Evolutionary conservation across 192 early-diverging fungal genomes (phyloP).

Genomic region (Podila epigama): DNA sequence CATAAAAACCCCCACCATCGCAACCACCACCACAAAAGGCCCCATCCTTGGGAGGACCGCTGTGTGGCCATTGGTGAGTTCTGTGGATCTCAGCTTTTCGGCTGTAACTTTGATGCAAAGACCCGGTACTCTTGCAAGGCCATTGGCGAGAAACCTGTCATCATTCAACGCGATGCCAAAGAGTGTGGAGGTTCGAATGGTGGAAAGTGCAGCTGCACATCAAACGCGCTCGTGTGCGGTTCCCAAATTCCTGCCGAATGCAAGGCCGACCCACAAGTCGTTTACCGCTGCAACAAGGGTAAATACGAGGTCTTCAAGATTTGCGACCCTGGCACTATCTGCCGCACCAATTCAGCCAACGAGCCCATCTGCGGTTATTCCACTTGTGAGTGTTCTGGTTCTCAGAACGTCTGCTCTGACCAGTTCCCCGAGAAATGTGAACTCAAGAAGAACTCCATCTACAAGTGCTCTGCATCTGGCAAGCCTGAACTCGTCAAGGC

Average conservation of each 20-base stretch:
- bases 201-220: background rate
- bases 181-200: background rate
- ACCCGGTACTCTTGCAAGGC: background rate
- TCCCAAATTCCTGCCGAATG: background rate
- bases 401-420: background rate
- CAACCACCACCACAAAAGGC: background rate
- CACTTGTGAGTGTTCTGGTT: background rate
- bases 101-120: background rate
- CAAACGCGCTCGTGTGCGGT: background rate
- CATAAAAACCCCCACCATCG: background rate
- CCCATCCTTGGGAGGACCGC: background rate
- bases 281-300: background rate
- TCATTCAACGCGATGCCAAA: background rate
- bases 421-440: background rate
- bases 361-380: background rate
- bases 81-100: background rate
- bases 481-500: background rate
- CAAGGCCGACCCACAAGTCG: background rate
- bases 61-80: slow-evolving; percentile 1
- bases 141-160: background rate
- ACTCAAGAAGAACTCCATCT: background rate
- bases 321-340: background rate
- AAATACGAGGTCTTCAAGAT: background rate
- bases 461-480: background rate
- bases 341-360: background rate